Percentiles rank a stretch among this genome's conserved stretches.
Evolutionary conservation across 1,139 yeast species (phyloP).

Genomic region (Petasospora fabianii): DNA sequence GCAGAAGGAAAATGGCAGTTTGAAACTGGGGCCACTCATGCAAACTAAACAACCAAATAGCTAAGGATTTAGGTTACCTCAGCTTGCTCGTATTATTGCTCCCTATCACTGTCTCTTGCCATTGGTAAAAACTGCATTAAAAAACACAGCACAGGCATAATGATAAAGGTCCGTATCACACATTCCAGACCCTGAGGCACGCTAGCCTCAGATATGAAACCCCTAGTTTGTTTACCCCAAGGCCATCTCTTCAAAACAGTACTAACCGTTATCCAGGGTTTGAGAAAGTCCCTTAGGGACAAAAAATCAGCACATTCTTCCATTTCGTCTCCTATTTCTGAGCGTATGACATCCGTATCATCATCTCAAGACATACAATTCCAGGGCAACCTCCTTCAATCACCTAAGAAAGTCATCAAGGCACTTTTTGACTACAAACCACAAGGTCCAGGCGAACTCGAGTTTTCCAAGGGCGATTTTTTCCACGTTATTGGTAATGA

Average conservation of each 20-base stretch:
- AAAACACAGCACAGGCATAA: not conserved
- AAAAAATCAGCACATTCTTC: conserved; percentile 25
- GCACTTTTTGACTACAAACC: conserved; percentile 79
- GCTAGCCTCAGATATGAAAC: too few relatives aligned
- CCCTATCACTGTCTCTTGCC: not conserved
- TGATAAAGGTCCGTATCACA: not conserved
- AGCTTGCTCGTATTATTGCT: not conserved
- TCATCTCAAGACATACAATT: conserved; percentile 22
- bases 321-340: conserved; percentile 25
- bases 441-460: conserved; percentile 78
- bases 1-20: not conserved
- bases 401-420: conserved; percentile 78
- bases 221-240: not conserved
- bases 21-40: conserved; percentile 1
- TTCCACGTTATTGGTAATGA: conserved; percentile 74
- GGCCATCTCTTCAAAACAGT: not conserved
- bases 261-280: conserved; percentile 20
- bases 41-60: too few relatives aligned
- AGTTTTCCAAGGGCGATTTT: conserved; percentile 79
- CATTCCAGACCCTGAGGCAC: too few relatives aligned
- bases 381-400: conserved; percentile 24
- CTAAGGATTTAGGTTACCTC: too few relatives aligned
- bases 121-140: not conserved
- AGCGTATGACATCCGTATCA: conserved; percentile 21
- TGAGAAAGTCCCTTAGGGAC: conserved; percentile 28